Evolutionary conservation across 495 filamentous ascomycete species (phyloP).

Genomic region (Xanthoparmelia taractica): DNA sequence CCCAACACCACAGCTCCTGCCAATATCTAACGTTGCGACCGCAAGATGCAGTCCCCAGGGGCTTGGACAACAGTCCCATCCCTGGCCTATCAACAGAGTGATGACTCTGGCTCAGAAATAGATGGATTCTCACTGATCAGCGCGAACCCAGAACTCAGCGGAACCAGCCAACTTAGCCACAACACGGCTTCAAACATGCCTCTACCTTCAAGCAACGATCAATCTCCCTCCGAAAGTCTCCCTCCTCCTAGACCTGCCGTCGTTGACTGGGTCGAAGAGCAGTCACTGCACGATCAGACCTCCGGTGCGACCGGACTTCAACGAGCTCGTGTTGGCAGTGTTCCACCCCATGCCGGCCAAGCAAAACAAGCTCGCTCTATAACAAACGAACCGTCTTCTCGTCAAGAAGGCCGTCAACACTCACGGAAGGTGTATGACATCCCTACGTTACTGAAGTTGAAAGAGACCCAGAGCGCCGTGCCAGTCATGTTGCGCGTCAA

Average conservation of each 20-base stretch:
- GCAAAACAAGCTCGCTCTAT: background rate
- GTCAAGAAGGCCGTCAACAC: background rate
- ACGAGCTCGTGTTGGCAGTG: background rate
- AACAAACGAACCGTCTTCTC: background rate
- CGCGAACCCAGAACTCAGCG: background rate
- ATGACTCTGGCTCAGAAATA: slow-evolving; percentile 3
- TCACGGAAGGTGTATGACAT: slow-evolving; percentile 14
- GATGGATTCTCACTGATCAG: slow-evolving; percentile 3
- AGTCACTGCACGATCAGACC: slow-evolving; percentile 5
- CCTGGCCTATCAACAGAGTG: background rate
- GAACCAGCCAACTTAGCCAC: background rate
- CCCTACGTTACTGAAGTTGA: slow-evolving; percentile 17
- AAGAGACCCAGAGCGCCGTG: slow-evolving; percentile 13
- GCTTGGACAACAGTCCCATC: background rate
- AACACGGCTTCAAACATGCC: background rate
- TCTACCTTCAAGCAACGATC: background rate
- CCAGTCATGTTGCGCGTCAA: slow-evolving; percentile 21
- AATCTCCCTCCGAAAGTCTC: background rate
- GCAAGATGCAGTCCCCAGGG: background rate
- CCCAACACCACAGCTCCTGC: background rate
- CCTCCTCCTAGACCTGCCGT: background rate
- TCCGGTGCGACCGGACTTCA: background rate
- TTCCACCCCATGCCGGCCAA: background rate
- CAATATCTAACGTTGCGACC: background rate
- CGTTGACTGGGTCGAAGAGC: background rate